These are phyloP conservation scores for Rhynchospora pubera DNA, from an alignment of 176 grass and related monocot genomes.

Conservation along the genomic window DNA sequence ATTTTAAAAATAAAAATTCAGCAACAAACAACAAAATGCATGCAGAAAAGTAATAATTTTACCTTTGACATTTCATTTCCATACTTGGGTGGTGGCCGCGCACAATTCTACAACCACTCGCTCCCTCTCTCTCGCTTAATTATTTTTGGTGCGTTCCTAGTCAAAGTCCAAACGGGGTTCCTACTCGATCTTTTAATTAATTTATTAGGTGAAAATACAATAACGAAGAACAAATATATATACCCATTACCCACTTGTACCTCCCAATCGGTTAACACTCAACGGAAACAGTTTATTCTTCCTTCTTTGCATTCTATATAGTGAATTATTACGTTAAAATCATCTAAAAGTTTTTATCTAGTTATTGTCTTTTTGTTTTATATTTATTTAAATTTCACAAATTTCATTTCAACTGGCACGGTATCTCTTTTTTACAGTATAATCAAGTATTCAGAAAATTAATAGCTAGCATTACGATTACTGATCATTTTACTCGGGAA, in stretches of 20 bases:
- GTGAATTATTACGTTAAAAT: too few species aligned
- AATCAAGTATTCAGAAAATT: too few species aligned
- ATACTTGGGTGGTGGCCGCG: neutral
- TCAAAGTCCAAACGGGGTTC: constrained; percentile 15
- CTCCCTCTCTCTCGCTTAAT: neutral
- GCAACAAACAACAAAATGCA: neutral
- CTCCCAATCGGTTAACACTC: neutral
- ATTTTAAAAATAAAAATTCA: too few species aligned
- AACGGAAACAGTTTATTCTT: neutral
- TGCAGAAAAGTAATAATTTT: neutral
- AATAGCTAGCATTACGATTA: too few species aligned
- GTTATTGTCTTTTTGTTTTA: too few species aligned
- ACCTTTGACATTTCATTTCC: neutral
- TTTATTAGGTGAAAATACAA: constrained; percentile 1
- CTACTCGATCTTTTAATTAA: neutral
- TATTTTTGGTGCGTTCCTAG: neutral
- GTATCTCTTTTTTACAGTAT: too few species aligned
- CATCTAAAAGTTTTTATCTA: too few species aligned
- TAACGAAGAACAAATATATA: neutral
- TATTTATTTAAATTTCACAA: too few species aligned
- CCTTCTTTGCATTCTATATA: too few species aligned
- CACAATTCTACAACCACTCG: constrained; percentile 11
- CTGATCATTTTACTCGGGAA: too few species aligned
- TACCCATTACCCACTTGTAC: neutral
- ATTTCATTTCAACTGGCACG: too few species aligned